phyloP scores from a whole-genome alignment of 305 asterid species.

The Vinca major region DNA sequence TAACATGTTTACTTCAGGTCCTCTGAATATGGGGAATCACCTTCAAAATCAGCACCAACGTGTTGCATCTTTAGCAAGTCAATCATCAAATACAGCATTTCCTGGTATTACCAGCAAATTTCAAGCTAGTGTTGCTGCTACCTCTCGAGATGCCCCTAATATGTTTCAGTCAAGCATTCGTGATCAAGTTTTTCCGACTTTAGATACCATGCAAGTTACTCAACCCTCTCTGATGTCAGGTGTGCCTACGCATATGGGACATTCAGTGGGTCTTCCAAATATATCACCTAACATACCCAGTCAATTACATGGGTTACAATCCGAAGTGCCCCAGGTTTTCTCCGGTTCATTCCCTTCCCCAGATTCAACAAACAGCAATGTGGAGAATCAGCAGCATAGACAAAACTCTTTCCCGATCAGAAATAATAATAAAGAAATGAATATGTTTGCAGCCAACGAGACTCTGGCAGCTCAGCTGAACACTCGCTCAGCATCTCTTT shows the following conservation, averaged over 20 bases:
- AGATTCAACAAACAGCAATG: slow-evolving; percentile 34
- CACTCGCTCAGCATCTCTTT: slow-evolving; percentile 17
- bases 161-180: slow-evolving; percentile 5
- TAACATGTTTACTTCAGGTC: slow-evolving; percentile 26
- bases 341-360: slow-evolving; percentile 25
- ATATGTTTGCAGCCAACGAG: slow-evolving; percentile 5
- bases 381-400: slow-evolving; percentile 22
- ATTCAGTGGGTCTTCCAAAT: slow-evolving; percentile 18
- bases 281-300: slow-evolving; percentile 18
- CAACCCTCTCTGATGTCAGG: slow-evolving; percentile 20
- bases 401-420: slow-evolving; percentile 17
- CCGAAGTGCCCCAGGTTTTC: slow-evolving; percentile 19
- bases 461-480: not conserved
- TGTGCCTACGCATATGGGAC: slow-evolving; percentile 21
- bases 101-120: slow-evolving; percentile 18
- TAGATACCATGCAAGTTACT: slow-evolving; percentile 21
- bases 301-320: slow-evolving; percentile 19
- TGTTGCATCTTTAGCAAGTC: slow-evolving; percentile 22
- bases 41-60: slow-evolving; percentile 23
- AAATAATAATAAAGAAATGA: slow-evolving; percentile 9
- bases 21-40: slow-evolving; percentile 22
- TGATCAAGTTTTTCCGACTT: slow-evolving; percentile 18
- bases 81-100: slow-evolving; percentile 14
- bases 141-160: slow-evolving; percentile 20
- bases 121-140: slow-evolving; percentile 21